Percentiles rank a stretch among this genome's conserved stretches.
Evolutionary conservation across 2,329 filamentous ascomycete species (phyloP).

Genomic region (Ceratocystis cacaofunesta): DNA sequence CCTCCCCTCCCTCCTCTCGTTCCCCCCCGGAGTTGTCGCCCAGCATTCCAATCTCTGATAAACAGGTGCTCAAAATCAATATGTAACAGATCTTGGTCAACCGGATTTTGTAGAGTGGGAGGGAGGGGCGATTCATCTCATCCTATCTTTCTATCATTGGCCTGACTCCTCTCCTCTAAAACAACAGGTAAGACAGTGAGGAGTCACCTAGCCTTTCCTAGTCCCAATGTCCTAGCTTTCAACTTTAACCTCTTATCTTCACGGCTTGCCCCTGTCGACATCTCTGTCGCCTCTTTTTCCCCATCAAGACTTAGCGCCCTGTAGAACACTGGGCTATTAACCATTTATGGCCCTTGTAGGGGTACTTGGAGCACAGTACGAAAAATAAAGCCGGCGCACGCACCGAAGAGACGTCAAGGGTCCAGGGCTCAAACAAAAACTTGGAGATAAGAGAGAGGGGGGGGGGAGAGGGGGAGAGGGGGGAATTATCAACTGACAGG

Average conservation of each 20-base stretch:
- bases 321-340: neutral
- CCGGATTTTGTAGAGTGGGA: neutral
- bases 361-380: neutral
- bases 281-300: neutral
- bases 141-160: neutral
- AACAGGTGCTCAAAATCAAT: neutral
- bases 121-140: no score
- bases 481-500: neutral
- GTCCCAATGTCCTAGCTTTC: neutral
- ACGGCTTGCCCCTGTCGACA: neutral
- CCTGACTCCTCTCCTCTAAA: neutral
- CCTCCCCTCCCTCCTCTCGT: neutral
- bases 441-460: conserved; percentile 1
- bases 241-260: conserved; percentile 2
- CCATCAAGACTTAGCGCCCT: neutral
- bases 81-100: conserved; percentile 8
- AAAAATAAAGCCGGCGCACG: conserved; percentile 4
- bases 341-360: neutral
- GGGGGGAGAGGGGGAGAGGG: neutral
- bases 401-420: neutral
- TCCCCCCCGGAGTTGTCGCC: neutral
- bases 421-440: neutral
- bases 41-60: neutral
- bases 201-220: neutral
- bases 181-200: neutral